phyloP scores from a whole-genome alignment of 306 rosid species.

The Heteromeles arbutifolia region DNA sequence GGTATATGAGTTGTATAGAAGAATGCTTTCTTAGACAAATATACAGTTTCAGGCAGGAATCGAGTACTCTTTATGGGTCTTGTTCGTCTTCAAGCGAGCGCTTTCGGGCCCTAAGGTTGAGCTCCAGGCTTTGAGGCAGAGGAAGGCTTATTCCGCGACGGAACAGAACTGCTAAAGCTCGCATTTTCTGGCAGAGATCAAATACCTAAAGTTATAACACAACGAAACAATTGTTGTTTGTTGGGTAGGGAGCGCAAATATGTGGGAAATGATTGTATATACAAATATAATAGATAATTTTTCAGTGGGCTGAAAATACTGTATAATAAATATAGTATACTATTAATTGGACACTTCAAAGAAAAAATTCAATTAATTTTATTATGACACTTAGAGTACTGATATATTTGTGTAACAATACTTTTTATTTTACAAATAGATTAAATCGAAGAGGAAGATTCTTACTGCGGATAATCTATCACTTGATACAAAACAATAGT shows the following conservation, averaged over 20 bases:
- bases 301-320: fast-evolving
- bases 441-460: too few species aligned
- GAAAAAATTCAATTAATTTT: too few species aligned
- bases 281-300: too few species aligned
- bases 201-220: constrained; percentile 49
- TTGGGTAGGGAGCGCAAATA: too few species aligned
- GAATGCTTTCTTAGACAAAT: constrained; percentile 3
- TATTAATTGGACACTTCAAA: too few species aligned
- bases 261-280: too few species aligned
- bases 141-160: constrained; percentile 95
- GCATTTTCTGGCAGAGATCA: constrained; percentile 81
- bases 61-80: constrained; percentile 41
- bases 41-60: constrained; percentile 15
- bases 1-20: background rate
- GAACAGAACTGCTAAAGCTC: constrained; percentile 89
- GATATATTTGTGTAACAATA: too few species aligned
- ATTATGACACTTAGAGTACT: too few species aligned
- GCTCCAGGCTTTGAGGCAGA: constrained; percentile 80
- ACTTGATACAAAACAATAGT: too few species aligned
- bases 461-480: too few species aligned
- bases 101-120: constrained; percentile 68
- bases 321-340: too few species aligned
- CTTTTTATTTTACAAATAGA: too few species aligned
- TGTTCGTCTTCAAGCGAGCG: constrained; percentile 91
- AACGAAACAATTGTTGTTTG: background rate